These are phyloP conservation scores for Stephania japonica DNA, from an alignment of 164 flowering plant species.

Conservation along the genomic window DNA sequence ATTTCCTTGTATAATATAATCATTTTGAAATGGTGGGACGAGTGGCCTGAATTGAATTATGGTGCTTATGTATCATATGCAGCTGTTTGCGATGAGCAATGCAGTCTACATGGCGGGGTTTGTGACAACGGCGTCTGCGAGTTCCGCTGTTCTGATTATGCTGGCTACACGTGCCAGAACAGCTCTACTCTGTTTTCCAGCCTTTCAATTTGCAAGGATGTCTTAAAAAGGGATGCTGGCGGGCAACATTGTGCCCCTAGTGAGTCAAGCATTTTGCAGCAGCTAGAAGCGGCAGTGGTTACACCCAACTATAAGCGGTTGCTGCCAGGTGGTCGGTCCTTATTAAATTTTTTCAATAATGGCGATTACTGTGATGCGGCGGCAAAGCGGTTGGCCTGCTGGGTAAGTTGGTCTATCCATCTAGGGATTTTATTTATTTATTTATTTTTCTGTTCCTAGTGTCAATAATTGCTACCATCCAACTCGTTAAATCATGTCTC, in stretches of 20 bases:
- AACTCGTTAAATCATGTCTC: not conserved
- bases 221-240: constrained; percentile 49
- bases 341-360: constrained; percentile 57
- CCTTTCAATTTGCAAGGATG: constrained; percentile 75
- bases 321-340: constrained; percentile 70
- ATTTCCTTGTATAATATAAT: not conserved
- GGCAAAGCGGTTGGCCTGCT: constrained; percentile 93
- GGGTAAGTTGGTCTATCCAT: constrained; percentile 62
- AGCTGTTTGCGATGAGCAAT: constrained; percentile 94
- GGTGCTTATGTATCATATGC: constrained; percentile 27
- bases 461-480: not conserved
- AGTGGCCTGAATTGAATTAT: not conserved
- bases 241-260: constrained; percentile 98
- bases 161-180: constrained; percentile 96
- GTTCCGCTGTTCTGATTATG: constrained; percentile 98
- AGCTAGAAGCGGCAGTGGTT: constrained; percentile 93
- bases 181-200: constrained; percentile 71
- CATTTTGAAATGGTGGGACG: not conserved
- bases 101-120: constrained; percentile 98
- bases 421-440: no score
- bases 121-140: constrained; percentile 96
- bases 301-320: constrained; percentile 86
- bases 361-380: constrained; percentile 71
- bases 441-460: no score
- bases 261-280: constrained; percentile 79